These are phyloP conservation scores for Vigna radiata DNA, from an alignment of 306 rosid genomes.

Conservation along the genomic window DNA sequence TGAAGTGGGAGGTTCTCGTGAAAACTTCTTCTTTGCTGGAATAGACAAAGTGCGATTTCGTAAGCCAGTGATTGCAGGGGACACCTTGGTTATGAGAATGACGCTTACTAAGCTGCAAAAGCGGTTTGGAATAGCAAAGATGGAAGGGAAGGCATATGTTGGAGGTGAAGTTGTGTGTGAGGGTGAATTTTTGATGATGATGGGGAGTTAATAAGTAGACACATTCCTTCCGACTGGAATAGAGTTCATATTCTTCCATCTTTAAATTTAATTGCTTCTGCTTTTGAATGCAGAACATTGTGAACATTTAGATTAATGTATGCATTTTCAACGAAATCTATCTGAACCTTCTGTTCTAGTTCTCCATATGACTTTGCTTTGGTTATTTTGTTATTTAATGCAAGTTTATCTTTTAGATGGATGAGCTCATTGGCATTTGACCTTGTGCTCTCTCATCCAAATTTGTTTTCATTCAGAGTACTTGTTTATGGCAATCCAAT, in stretches of 20 bases:
- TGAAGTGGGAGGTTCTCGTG: constrained; percentile 88
- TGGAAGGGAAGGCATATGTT: constrained; percentile 94
- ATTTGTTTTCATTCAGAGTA: not conserved
- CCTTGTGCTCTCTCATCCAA: constrained; percentile 2
- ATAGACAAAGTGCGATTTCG: constrained; percentile 92
- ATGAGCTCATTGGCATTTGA: not conserved
- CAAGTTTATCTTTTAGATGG: constrained; percentile 12
- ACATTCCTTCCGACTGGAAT: constrained; percentile 10
- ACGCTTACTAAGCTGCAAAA: constrained; percentile 82
- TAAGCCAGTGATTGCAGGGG: constrained; percentile 91
- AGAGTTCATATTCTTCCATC: constrained; percentile 40
- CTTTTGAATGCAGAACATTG: constrained; percentile 34
- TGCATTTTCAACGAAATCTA: constrained; percentile 30
- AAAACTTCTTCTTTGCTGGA: constrained; percentile 90
- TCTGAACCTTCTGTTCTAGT: constrained; percentile 29
- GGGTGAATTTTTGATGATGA: constrained; percentile 89
- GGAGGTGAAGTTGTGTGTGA: constrained; percentile 94
- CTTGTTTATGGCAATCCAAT: constrained; percentile 28
- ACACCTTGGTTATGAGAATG: constrained; percentile 95
- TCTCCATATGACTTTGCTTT: not conserved
- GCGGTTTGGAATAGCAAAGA: constrained; percentile 89
- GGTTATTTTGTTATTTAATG: not conserved
- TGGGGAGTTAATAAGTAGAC: constrained; percentile 52
- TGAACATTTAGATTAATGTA: not conserved
- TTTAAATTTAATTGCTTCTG: constrained; percentile 16